Evolutionary conservation across 1,284 basidiomycete species (phyloP), one percentile per base, ranked within the genome.

Genomic region (Butyriboletus appendiculatus): DNA sequence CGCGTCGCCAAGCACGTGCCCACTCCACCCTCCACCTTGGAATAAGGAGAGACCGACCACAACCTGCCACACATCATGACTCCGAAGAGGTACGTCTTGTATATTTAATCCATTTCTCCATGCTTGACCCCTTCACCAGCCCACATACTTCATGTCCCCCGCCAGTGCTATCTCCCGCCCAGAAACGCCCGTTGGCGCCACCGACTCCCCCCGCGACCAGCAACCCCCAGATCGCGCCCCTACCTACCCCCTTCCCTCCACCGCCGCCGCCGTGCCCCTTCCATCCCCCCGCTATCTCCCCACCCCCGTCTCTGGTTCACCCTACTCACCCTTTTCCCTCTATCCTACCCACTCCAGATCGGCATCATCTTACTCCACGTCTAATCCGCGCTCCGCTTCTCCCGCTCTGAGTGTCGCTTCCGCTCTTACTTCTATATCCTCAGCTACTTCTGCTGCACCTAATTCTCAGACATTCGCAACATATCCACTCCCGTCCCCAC

Each of bases 371-470:
- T 76, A 73, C 48, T 75, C 75, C 18, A 69, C 74, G 1, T 72
- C 75, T 14, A 76, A 81, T 59, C 76, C 74, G 8, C 82, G 84
- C 32, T 80, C 81, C 10, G 74, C 79, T 14, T 88, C 87, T 0
- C 86, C 87, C 1, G 78, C 84, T 3, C 72, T 80, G 37, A 86
- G 85, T 61, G 76, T 77, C 24, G 72, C 75, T 5, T 84, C 84
- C 34, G 74, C 73, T 22, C 68, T 78, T 18, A 81, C 81, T 4
- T 81, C 81, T 16, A 72, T 78, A 32, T 81, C 80, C 16, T 79
- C 81, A 33, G 59, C 70, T 26, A 55, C 67, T 41, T 71, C 73
- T 16, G 33, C 64, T 14, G 66, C 68, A 22, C 62, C 72, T 32
- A 71, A 67, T 59, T 67, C 73, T 20, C 69, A 68, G 60, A 66